Conservation (phyloP, 768 basidiomycete genomes). For the Tricholoma terreum region DNA sequence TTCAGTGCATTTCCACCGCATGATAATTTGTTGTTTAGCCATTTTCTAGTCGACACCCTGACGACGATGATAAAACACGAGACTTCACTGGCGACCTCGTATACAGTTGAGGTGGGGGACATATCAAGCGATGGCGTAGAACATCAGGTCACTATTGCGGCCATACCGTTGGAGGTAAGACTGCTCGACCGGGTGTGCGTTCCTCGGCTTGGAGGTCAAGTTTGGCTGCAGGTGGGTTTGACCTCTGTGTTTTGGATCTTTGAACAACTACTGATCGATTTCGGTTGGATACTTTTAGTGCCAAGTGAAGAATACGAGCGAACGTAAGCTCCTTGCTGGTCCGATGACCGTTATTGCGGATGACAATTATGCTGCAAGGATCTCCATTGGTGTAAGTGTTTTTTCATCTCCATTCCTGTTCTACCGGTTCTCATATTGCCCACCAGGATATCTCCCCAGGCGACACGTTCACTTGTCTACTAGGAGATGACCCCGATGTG, state of each 20-base stretch:
- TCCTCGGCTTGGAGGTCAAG: conserved; percentile 46
- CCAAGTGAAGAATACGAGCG: conserved; percentile 54
- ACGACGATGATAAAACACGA: conserved; percentile 20
- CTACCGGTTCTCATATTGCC: not conserved
- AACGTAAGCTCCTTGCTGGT: conserved; percentile 54
- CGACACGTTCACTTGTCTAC: conserved; percentile 53
- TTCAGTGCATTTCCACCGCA: not conserved
- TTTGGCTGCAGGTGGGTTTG: conserved; percentile 46
- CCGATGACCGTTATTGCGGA: conserved; percentile 54
- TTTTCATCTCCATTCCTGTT: not conserved
- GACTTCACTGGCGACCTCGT: conserved; percentile 51
- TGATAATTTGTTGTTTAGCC: not conserved
- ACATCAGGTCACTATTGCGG: conserved; percentile 53
- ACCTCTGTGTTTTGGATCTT: not conserved
- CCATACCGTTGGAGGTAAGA: conserved; percentile 41
- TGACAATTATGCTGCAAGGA: conserved; percentile 55
- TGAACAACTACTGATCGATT: not conserved
- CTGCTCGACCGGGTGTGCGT: conserved; percentile 46
- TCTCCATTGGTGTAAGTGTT: conserved; percentile 39
- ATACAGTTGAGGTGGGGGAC: conserved; percentile 36
- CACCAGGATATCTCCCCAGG: conserved; percentile 44
- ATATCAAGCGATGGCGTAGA: conserved; percentile 53
- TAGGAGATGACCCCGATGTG: conserved; percentile 45
- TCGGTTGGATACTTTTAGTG: conserved; percentile 28
- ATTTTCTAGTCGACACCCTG: not conserved